Percentiles rank a stretch among this genome's conserved stretches.
Conservation (phyloP, 805 yeast species). For the Scheffersomyces lignosus region DNA sequence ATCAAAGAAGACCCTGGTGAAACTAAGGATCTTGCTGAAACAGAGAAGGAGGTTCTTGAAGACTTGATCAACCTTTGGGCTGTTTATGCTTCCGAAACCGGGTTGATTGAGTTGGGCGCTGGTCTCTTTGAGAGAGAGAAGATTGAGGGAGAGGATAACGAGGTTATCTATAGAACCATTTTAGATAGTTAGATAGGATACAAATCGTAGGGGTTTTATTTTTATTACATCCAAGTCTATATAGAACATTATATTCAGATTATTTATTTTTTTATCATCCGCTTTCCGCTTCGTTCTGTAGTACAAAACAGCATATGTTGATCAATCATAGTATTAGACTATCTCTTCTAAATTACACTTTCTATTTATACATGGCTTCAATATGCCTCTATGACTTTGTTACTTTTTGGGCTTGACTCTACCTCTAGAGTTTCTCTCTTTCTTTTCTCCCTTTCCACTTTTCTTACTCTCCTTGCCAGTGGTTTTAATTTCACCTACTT, state of each 20-base stretch:
- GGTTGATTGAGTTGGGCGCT: constrained; percentile 34
- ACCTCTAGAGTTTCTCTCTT: neutral
- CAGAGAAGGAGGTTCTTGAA: constrained; percentile 35
- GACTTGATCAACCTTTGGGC: constrained; percentile 51
- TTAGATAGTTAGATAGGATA: neutral
- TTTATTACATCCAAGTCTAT: neutral
- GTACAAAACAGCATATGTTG: too few relatives aligned
- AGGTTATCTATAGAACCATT: neutral
- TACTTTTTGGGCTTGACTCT: neutral
- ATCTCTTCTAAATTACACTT: too few relatives aligned
- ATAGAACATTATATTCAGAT: too few relatives aligned
- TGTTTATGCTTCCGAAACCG: constrained; percentile 52
- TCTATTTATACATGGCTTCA: too few relatives aligned
- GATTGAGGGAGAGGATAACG: constrained; percentile 1
- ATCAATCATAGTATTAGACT: too few relatives aligned
- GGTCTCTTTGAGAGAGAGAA: neutral
- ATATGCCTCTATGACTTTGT: too few relatives aligned
- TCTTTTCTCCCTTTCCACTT: neutral
- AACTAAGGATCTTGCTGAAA: constrained; percentile 41
- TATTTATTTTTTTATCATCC: too few relatives aligned
- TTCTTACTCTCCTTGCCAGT: constrained; percentile 4
- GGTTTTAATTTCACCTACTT: constrained; percentile 6
- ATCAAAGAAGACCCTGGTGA: constrained; percentile 52
- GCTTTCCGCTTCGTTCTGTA: too few relatives aligned
- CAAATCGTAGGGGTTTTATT: neutral